Evolutionary conservation across 805 yeast genomes (phyloP), one percentile per base, ranked within the genome.

Genomic region (Ogataea minuta): DNA sequence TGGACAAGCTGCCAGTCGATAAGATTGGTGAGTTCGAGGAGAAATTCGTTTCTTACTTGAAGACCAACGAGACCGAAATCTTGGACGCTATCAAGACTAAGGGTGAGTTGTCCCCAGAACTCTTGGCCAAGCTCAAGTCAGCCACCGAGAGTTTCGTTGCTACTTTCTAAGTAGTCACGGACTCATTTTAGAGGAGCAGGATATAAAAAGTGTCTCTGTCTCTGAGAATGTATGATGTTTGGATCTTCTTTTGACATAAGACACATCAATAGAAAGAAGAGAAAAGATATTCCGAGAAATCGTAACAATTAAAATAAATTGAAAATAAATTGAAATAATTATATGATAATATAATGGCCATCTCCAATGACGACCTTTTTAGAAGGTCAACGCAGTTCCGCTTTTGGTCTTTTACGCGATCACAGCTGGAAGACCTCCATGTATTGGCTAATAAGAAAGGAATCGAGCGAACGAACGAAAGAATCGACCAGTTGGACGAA

Each of bases 101-200:
- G 73, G 99, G 99, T 77, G 85, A 83, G 74, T 80, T 93, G 63
- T 74, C 95, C 59, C 77, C 85, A 66, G 97, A 89, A 64, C 72
- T 76, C 65, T 79, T 95, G 70, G 93, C 75, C 48, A 76, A 82
- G 72, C 84, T 93, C 75, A 90, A 83, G 81, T 54, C 84, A 66
- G 95, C 89, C 62, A 85, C 98, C 61, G 91, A 87, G 77, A 74
- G 90, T 62, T 93, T 93, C 72, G 81, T 84, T 67, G 84, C 95
- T 65, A 80, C 97, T 66, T 91, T 90, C 77, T 77, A 76, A 76
- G 54, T 41, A 34, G 37, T 38, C 19, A 33, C 33, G 31, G 28
- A 19, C 37, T 41, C 45, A 35, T 39, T 41, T 37, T 34, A 41
- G 45, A 44, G 38, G 49, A 45, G 43, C 44, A 34, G 49, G 41